phyloP scores from a whole-genome alignment of 768 basidiomycete genomes.

The Psilocybe azurescens region DNA sequence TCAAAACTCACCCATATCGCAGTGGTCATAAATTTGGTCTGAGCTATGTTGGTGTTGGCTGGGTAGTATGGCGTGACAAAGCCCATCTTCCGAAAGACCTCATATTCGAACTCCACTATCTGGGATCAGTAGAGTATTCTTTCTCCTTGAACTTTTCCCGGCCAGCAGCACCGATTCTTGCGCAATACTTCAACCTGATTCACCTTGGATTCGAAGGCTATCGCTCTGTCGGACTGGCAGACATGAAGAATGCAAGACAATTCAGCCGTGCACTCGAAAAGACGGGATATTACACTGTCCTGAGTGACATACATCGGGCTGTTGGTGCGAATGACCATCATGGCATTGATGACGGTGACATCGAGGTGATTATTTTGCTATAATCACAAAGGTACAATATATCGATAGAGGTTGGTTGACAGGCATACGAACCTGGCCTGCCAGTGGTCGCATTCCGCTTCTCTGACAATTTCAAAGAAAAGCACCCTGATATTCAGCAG shows the following conservation, averaged over 20 bases:
- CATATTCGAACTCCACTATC: conserved; percentile 71
- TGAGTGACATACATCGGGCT: conserved; percentile 61
- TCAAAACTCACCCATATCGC: conserved; percentile 39
- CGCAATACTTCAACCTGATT: conserved; percentile 68
- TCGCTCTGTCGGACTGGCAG: conserved; percentile 49
- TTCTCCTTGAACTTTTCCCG: conserved; percentile 71
- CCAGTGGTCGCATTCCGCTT: conserved; percentile 74
- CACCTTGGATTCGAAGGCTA: conserved; percentile 67
- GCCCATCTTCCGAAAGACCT: conserved; percentile 69
- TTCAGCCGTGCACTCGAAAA: conserved; percentile 66
- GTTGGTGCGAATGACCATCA: conserved; percentile 36
- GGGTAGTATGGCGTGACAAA: conserved; percentile 72
- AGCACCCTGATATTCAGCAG: conserved; percentile 64
- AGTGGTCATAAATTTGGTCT: conserved; percentile 72
- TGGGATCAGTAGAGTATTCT: conserved; percentile 73
- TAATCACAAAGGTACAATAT: conserved; percentile 8
- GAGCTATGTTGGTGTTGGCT: conserved; percentile 66
- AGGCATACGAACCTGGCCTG: conserved; percentile 61
- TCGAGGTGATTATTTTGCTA: conserved; percentile 52
- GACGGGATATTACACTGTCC: conserved; percentile 55
- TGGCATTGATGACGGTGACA: conserved; percentile 52
- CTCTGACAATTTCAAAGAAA: conserved; percentile 56
- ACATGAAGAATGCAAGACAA: conserved; percentile 66
- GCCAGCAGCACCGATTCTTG: conserved; percentile 66
- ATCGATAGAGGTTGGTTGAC: conserved; percentile 16